A percentile compares a stretch with the other conserved stretches of the same genome.
Conservation (phyloP, 164 flowering plant genomes). For the Magnolia kwangsiensis region DNA sequence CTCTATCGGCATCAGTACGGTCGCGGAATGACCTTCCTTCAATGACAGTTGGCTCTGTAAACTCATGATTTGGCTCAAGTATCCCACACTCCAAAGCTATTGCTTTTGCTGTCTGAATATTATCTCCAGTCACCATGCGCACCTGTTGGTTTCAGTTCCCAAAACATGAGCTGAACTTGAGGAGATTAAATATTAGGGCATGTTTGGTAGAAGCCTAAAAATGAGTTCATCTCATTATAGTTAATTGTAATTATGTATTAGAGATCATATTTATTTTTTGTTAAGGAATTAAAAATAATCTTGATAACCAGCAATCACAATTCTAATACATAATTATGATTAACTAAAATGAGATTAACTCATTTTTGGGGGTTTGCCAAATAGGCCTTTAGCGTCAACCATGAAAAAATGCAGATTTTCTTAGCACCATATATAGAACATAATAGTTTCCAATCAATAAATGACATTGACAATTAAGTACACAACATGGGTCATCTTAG, state of each 20-base stretch:
- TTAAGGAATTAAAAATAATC: no score
- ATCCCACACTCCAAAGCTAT: conserved; percentile 97
- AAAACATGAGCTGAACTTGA: neutral
- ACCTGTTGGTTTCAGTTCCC: conserved; percentile 43
- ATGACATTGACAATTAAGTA: neutral
- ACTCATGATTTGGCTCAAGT: conserved; percentile 49
- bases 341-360: no score
- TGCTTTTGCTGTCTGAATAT: conserved; percentile 86
- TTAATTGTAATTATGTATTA: no score
- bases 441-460: neutral
- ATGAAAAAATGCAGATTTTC: neutral
- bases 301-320: no score
- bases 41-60: conserved; percentile 60
- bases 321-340: no score
- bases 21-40: conserved; percentile 77
- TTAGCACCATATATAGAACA: neutral
- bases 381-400: neutral
- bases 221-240: no score
- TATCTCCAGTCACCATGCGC: conserved; percentile 97
- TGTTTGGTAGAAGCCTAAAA: no score
- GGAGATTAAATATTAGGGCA: no score
- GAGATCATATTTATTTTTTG: no score
- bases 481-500: neutral
- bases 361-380: neutral
- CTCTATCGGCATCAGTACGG: conserved; percentile 44